A percentile compares a stretch with the other conserved stretches of the same genome.
phyloP scores from a whole-genome alignment of 2,329 filamentous ascomycete genomes.

The Juglanconis oblonga region DNA sequence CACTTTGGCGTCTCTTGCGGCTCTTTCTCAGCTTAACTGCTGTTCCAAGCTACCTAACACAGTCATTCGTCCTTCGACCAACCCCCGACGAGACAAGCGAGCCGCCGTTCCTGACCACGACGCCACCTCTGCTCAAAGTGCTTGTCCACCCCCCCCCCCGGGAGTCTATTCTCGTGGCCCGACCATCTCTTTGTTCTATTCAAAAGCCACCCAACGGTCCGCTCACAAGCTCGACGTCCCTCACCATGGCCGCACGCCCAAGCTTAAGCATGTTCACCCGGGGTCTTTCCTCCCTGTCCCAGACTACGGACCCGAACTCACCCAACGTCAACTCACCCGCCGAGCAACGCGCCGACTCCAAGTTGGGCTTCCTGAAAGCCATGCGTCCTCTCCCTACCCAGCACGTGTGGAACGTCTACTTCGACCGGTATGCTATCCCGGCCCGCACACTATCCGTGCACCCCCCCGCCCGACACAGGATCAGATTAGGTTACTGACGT shows the following conservation, averaged over 20 bases:
- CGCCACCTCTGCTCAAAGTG: constrained; percentile 1
- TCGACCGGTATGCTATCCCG: constrained; percentile 50
- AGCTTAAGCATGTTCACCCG: constrained; percentile 53
- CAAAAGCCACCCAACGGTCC: background rate
- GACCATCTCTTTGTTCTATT: background rate
- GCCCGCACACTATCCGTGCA: background rate
- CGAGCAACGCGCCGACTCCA: constrained; percentile 71
- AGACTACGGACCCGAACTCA: constrained; percentile 57
- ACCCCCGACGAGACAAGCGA: background rate
- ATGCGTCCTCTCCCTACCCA: constrained; percentile 72
- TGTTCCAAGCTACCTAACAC: background rate
- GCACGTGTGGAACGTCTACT: constrained; percentile 75
- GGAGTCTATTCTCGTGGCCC: too few relatives aligned
- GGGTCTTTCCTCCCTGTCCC: constrained; percentile 60
- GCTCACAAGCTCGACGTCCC: background rate
- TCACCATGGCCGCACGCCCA: constrained; percentile 54
- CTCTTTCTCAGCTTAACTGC: too few relatives aligned
- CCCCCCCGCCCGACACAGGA: background rate
- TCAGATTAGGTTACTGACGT: background rate
- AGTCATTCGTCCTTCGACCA: background rate
- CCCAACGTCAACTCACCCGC: constrained; percentile 65
- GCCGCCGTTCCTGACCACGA: background rate
- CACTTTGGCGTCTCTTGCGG: background rate
- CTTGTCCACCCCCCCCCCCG: background rate
- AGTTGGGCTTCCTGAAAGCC: constrained; percentile 77